Evolutionary conservation across 495 filamentous ascomycete species (phyloP), one percentile per base, ranked within the genome.

Genomic region (Penicillium angulare): DNA sequence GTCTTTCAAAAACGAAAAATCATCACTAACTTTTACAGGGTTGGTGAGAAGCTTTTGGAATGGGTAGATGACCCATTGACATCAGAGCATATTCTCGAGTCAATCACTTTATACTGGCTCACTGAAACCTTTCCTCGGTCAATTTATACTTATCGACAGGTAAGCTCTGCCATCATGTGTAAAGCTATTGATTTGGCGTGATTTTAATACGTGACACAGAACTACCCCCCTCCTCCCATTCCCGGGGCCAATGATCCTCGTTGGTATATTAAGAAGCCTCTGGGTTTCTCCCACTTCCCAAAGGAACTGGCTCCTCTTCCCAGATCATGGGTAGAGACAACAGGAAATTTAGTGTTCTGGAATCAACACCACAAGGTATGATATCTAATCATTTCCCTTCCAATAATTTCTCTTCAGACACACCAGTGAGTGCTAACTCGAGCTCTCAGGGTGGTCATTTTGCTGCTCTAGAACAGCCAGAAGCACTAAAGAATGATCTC

Each of bases 41-140:
- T 86, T 42, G 85, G 81, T 17, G 86, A 88, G 63, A 88, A 89
- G 57, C 80, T 82, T 55, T 52, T 86, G 16, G 76, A 79, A 35
- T 88, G 85, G 86, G 69, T 72, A 5, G 84, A 87, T 49, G 64
- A 68, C 1, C 64, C 76, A 5, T 73, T 83, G 1, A 40, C 72
- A 5, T 45, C 79, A 3, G 69, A 85, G 16, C 73, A 65, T 5
- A 85, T 89, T 26, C 71, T 87, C 3, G 74, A 79, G 23, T 63
- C 71, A 2, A 69, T 86, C 17, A 79, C 74, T 2, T 60, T 87
- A 16, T 89, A 85, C 63, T 88, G 85, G 86, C 73, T 87, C 22
- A 86, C 83, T 0, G 69, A 83, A 5, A 76, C 76, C 3, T 81
- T 81, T 39, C 73, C 79, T 7, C 69, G 77, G 5, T 67, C 73